These are phyloP conservation scores for Viola odorata DNA, from an alignment of 345 rosid species.

Conservation along the genomic window DNA sequence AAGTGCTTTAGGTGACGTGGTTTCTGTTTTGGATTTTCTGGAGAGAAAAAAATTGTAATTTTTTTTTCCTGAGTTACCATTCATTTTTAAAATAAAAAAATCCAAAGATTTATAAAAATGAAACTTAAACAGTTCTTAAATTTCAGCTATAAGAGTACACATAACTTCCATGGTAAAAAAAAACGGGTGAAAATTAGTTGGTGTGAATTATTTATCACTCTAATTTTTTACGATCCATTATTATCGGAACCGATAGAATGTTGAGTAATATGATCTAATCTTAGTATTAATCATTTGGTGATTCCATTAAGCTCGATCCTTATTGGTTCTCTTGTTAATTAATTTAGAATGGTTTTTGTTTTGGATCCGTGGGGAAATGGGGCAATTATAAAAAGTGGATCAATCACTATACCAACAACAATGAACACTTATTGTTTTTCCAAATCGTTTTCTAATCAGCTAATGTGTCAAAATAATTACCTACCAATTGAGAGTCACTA, in stretches of 20 bases:
- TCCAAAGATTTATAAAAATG: too few relatives aligned
- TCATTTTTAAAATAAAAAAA: too few relatives aligned
- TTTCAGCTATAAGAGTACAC: not conserved
- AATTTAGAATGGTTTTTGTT: not conserved
- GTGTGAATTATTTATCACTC: not conserved
- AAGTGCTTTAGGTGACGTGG: too few relatives aligned
- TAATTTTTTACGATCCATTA: too few relatives aligned
- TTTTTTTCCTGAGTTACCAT: too few relatives aligned
- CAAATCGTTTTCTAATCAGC: constrained; percentile 13
- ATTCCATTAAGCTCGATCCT: constrained; percentile 7
- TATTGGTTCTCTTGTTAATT: not conserved
- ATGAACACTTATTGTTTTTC: not conserved
- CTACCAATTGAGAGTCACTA: constrained; percentile 22
- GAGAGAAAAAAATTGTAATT: too few relatives aligned
- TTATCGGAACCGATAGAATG: constrained; percentile 10
- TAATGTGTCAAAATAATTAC: constrained; percentile 28
- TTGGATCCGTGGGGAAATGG: not conserved
- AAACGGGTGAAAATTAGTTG: not conserved
- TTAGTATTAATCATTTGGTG: constrained; percentile 1
- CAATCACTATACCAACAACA: not conserved
- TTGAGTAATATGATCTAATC: not conserved
- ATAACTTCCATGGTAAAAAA: not conserved
- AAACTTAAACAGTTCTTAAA: not conserved
- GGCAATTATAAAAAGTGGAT: not conserved
- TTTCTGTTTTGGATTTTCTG: too few relatives aligned